phyloP scores from a whole-genome alignment of 2,329 filamentous ascomycete genomes.

The Xylariaceae sp. region DNA sequence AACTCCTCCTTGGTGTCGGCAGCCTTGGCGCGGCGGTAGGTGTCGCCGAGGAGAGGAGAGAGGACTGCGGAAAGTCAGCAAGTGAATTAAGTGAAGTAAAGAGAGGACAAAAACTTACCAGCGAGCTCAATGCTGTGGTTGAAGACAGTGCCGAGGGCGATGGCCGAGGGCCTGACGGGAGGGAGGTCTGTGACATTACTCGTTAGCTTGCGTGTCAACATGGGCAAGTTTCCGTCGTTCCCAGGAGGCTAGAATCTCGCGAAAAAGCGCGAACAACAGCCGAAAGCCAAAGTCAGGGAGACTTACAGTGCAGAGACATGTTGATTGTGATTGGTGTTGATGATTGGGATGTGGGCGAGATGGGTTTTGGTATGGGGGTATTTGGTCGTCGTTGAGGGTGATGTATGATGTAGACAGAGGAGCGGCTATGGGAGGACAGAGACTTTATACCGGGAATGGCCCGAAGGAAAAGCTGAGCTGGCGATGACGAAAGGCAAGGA shows the following conservation, averaged over 20 bases:
- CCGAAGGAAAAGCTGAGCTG: slow-evolving; percentile 5
- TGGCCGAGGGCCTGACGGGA: slow-evolving; percentile 94
- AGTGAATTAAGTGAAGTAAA: background rate
- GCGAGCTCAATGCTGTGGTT: slow-evolving; percentile 89
- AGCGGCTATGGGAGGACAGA: background rate
- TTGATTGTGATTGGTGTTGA: slow-evolving; percentile 23
- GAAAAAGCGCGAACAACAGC: background rate
- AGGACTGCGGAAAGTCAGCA: slow-evolving; percentile 51
- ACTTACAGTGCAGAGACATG: slow-evolving; percentile 61
- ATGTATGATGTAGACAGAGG: slow-evolving; percentile 3
- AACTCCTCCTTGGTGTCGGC: slow-evolving; percentile 97
- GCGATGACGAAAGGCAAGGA: slow-evolving; percentile 18
- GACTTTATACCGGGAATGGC: background rate
- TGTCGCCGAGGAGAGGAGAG: slow-evolving; percentile 85
- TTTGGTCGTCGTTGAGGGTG: background rate
- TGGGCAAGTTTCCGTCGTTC: background rate
- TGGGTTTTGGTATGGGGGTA: background rate
- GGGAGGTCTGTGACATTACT: slow-evolving; percentile 46
- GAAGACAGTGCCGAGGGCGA: slow-evolving; percentile 93
- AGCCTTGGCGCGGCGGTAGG: slow-evolving; percentile 86
- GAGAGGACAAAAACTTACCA: slow-evolving; percentile 26
- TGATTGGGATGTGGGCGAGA: background rate
- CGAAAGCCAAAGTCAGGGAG: background rate
- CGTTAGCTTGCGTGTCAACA: background rate
- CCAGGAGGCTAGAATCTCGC: background rate